Percentiles rank a stretch among this genome's conserved stretches.
These are phyloP conservation scores for Tubosaeta sp. DNA, from an alignment of 768 basidiomycete genomes.

Conservation along the genomic window DNA sequence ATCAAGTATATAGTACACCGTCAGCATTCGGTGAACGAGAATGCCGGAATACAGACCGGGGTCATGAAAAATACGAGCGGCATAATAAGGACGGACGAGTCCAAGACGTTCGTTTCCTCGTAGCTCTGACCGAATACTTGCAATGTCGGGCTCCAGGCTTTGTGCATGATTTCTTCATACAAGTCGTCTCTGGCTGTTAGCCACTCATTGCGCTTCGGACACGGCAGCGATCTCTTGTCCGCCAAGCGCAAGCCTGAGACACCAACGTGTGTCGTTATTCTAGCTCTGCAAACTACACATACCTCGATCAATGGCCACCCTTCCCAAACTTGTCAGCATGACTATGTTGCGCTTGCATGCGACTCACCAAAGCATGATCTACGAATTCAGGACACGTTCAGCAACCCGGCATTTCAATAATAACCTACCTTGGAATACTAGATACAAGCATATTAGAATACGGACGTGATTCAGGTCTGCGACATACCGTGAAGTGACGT, in stretches of 20 bases:
- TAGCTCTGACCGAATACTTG: constrained; percentile 84
- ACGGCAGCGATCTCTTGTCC: constrained; percentile 91
- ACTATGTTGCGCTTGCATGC: neutral
- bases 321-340: constrained; percentile 25
- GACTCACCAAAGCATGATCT: constrained; percentile 87
- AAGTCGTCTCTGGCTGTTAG: constrained; percentile 68
- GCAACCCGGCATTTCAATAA: neutral
- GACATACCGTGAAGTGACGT: constrained; percentile 76
- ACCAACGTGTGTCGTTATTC: neutral
- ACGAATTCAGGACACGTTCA: constrained; percentile 8
- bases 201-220: constrained; percentile 71
- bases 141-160: constrained; percentile 74
- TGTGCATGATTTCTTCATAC: constrained; percentile 91
- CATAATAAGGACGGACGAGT: constrained; percentile 89
- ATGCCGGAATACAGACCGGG: constrained; percentile 43
- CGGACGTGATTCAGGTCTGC: neutral
- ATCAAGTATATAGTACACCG: neutral
- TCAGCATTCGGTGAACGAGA: neutral
- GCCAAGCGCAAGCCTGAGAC: constrained; percentile 76
- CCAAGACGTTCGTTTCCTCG: constrained; percentile 77
- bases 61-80: constrained; percentile 91
- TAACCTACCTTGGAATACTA: constrained; percentile 74
- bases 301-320: constrained; percentile 96
- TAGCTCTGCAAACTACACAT: neutral
- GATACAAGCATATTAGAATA: constrained; percentile 2